These are phyloP conservation scores for Prunus campanulata DNA, from an alignment of 306 rosid species.

Conservation along the genomic window DNA sequence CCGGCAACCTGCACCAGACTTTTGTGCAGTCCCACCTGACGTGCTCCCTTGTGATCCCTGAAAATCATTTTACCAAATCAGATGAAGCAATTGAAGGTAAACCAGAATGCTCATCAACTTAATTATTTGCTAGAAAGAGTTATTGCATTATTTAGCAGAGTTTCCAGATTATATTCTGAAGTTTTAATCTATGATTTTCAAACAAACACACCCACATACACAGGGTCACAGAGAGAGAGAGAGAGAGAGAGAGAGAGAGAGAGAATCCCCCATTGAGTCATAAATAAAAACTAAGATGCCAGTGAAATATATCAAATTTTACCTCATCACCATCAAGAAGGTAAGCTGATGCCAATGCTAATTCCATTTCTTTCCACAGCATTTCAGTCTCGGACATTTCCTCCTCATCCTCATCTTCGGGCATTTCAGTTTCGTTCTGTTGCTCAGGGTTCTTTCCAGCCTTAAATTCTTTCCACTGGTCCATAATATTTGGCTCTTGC, in stretches of 20 bases:
- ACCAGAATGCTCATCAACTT: background rate
- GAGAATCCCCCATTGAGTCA: too few relatives aligned
- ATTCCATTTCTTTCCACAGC: constrained; percentile 88
- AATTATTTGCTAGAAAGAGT: too few relatives aligned
- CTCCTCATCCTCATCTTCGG: constrained; percentile 36
- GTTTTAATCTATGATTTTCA: background rate
- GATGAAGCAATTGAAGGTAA: constrained; percentile 20
- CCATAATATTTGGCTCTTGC: constrained; percentile 51
- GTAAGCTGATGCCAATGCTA: constrained; percentile 67
- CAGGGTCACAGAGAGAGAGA: background rate
- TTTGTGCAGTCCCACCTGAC: constrained; percentile 15
- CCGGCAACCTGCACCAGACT: constrained; percentile 34
- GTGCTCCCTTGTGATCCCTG: constrained; percentile 51
- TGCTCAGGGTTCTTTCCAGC: constrained; percentile 24
- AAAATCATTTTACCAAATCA: constrained; percentile 23
- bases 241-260: too few relatives aligned
- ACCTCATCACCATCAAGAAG: constrained; percentile 63
- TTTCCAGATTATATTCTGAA: background rate
- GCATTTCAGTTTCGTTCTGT: constrained; percentile 24
- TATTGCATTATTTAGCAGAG: background rate
- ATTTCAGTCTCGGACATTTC: constrained; percentile 61
- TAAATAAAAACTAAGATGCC: background rate
- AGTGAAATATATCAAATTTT: background rate
- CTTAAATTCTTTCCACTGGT: constrained; percentile 72
- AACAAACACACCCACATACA: background rate